Conservation (phyloP, 805 yeast genomes). For the Alloascoidea africana region DNA sequence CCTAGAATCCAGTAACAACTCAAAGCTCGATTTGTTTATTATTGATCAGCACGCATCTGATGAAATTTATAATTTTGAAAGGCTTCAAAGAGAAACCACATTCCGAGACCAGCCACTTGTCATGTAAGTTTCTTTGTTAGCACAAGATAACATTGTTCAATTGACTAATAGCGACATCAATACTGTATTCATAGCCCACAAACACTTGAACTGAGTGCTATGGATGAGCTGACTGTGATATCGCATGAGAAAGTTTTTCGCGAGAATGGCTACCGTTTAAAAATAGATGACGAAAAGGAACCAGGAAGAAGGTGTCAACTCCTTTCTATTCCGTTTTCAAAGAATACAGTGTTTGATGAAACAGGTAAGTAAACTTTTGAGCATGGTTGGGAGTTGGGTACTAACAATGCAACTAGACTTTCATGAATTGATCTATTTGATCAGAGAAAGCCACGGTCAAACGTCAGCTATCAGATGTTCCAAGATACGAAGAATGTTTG, state of each 20-base stretch:
- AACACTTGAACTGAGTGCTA: slow-evolving; percentile 45
- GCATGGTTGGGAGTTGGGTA: too few relatives aligned
- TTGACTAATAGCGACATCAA: too few relatives aligned
- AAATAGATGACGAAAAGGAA: slow-evolving; percentile 28
- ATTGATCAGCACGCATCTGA: slow-evolving; percentile 97
- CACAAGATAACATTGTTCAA: not conserved
- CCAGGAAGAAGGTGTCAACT: slow-evolving; percentile 47
- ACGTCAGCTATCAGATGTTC: slow-evolving; percentile 36
- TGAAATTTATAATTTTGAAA: slow-evolving; percentile 85
- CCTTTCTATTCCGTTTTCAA: slow-evolving; percentile 57
- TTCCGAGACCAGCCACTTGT: slow-evolving; percentile 65
- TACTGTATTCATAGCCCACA: slow-evolving; percentile 23
- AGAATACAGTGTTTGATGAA: slow-evolving; percentile 46
- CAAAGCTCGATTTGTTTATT: slow-evolving; percentile 50
- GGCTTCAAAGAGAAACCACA: slow-evolving; percentile 34
- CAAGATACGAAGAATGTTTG: slow-evolving; percentile 72
- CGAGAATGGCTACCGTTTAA: slow-evolving; percentile 64
- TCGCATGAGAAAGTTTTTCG: slow-evolving; percentile 43
- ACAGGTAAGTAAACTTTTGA: too few relatives aligned
- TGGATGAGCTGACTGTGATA: slow-evolving; percentile 62
- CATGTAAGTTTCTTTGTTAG: slow-evolving; percentile 7
- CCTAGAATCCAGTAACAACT: slow-evolving; percentile 9
- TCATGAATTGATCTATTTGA: slow-evolving; percentile 56
- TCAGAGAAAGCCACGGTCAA: slow-evolving; percentile 39
- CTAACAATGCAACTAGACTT: slow-evolving; percentile 35